Conservation (phyloP, 495 filamentous ascomycete genomes). For the Annulohypoxylon bovei region DNA sequence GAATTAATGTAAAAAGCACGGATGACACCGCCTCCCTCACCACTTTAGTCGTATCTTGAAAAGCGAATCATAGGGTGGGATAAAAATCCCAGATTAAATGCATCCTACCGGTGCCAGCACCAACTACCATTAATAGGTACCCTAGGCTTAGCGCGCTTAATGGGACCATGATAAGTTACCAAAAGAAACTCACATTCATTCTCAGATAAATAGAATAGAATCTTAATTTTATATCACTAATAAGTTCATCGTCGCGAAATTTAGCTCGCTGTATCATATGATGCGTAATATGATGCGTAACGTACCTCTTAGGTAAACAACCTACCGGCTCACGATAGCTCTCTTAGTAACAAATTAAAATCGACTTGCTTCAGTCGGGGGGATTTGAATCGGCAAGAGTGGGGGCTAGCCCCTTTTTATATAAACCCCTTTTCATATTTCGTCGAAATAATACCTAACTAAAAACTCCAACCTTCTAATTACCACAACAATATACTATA, state of each 20-base stretch:
- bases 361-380: no score
- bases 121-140: neutral
- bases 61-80: no score
- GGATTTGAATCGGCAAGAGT: no score
- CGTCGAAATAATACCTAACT: neutral
- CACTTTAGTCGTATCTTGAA: no score
- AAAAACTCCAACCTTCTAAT: neutral
- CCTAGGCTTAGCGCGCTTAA: neutral
- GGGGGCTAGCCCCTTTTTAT: neutral
- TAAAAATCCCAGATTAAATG: neutral
- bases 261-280: no score
- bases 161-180: neutral
- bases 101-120: neutral
- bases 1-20: neutral
- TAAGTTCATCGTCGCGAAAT: no score
- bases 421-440: neutral
- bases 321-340: no score
- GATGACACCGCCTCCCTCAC: neutral
- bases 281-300: no score
- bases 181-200: neutral
- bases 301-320: no score
- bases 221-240: no score
- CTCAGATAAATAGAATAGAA: no score
- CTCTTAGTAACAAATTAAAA: no score
- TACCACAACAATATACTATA: neutral